phyloP scores from a whole-genome alignment of 441 rosid species.

The Croton laevigatus region DNA sequence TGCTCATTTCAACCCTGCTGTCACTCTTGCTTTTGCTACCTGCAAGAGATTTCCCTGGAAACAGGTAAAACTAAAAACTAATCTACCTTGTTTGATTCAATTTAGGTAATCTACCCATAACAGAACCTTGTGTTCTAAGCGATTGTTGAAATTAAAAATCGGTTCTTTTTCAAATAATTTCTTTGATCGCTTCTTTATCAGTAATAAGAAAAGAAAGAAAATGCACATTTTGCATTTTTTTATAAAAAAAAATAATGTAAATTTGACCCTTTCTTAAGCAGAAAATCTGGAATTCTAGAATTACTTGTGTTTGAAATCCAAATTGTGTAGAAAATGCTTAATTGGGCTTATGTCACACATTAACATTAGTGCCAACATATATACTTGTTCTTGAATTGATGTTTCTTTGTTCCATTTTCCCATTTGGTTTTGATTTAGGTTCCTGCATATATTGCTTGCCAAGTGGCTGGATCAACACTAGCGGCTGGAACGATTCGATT shows the following conservation, averaged over 20 bases:
- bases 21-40: slow-evolving; percentile 85
- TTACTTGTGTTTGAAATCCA: neutral
- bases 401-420: neutral
- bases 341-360: neutral
- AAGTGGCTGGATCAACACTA: slow-evolving; percentile 65
- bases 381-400: neutral
- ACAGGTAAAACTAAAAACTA: slow-evolving; percentile 39
- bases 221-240: no score
- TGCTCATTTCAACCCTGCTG: slow-evolving; percentile 94
- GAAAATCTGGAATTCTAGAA: neutral
- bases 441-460: slow-evolving; percentile 64
- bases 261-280: neutral
- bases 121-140: slow-evolving; percentile 10
- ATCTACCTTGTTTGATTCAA: neutral
- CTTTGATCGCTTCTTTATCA: neutral
- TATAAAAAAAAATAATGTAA: no score
- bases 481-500: slow-evolving; percentile 78
- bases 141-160: neutral
- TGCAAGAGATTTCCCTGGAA: slow-evolving; percentile 75
- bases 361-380: no score
- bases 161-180: neutral
- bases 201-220: no score
- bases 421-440: slow-evolving; percentile 37
- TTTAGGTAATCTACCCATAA: slow-evolving; percentile 17
- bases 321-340: neutral